These are phyloP conservation scores for Coemansia sp. DNA, from an alignment of 371 early-diverging fungal genomes.

Conservation along the genomic window DNA sequence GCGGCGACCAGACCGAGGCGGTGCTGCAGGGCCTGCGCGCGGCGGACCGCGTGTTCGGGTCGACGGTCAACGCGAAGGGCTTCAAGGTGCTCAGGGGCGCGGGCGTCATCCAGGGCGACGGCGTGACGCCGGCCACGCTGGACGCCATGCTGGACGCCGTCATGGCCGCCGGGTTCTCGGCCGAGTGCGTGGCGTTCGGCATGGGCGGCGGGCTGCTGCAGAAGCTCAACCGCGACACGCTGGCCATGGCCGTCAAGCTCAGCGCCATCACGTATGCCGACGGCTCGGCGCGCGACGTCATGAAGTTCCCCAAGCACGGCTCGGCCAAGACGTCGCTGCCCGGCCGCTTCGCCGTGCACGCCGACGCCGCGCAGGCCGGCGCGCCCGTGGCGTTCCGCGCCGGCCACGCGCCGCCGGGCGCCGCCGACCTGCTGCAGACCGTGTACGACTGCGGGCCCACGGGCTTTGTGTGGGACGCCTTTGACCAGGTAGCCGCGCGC, in stretches of 20 bases:
- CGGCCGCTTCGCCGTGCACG: conserved; percentile 58
- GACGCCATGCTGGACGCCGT: conserved; percentile 59
- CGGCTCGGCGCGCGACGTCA: conserved; percentile 64
- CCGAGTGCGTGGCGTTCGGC: conserved; percentile 73
- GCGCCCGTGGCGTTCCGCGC: conserved; percentile 43
- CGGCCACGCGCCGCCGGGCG: conserved; percentile 7
- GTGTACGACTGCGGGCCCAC: conserved; percentile 50
- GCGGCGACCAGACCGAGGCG: conserved; percentile 73
- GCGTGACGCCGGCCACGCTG: conserved; percentile 58
- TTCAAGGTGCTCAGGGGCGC: conserved; percentile 64
- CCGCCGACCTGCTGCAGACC: conserved; percentile 21
- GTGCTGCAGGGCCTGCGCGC: conserved; percentile 70
- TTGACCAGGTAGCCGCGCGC: conserved; percentile 38
- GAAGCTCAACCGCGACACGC: conserved; percentile 79
- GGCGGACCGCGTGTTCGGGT: conserved; percentile 71
- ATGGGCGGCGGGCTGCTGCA: conserved; percentile 84
- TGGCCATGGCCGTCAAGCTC: conserved; percentile 83
- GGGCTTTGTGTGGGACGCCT: conserved; percentile 42
- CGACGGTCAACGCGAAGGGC: conserved; percentile 64
- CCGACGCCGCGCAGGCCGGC: conserved; percentile 31
- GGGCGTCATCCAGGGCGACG: conserved; percentile 83
- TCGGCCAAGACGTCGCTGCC: conserved; percentile 69
- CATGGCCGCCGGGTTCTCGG: conserved; percentile 59
- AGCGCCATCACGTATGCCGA: conserved; percentile 60
- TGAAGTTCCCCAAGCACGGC: conserved; percentile 79